These are phyloP conservation scores for Termitomyces sp. DNA, from an alignment of 768 basidiomycete genomes.

Conservation along the genomic window DNA sequence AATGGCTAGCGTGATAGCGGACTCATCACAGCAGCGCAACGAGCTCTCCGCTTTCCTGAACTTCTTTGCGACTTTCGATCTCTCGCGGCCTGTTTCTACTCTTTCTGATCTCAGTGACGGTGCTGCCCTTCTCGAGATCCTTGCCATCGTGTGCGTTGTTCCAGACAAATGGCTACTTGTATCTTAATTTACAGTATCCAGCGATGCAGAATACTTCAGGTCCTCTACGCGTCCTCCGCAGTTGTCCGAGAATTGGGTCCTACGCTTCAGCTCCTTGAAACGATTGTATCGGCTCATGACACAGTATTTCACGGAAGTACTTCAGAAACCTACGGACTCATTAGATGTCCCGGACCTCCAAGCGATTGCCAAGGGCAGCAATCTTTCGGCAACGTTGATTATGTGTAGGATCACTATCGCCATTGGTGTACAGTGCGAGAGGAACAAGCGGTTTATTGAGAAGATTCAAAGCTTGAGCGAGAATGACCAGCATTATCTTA, in stretches of 20 bases:
- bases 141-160: conserved; percentile 64
- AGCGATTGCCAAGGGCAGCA: conserved; percentile 74
- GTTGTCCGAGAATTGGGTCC: conserved; percentile 82
- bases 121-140: conserved; percentile 66
- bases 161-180: not conserved
- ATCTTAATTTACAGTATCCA: conserved; percentile 21
- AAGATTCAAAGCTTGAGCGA: conserved; percentile 84
- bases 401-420: conserved; percentile 82
- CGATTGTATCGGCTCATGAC: conserved; percentile 84
- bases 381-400: conserved; percentile 57
- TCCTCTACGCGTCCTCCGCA: conserved; percentile 56
- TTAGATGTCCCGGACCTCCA: conserved; percentile 88
- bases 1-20: conserved; percentile 24
- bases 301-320: conserved; percentile 80
- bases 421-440: conserved; percentile 84
- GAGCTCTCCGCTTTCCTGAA: conserved; percentile 80
- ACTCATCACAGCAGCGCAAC: conserved; percentile 35
- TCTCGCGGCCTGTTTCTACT: conserved; percentile 56
- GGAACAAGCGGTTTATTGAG: conserved; percentile 84
- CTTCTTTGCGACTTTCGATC: conserved; percentile 72
- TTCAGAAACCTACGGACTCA: conserved; percentile 71
- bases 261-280: conserved; percentile 80
- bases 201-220: conserved; percentile 78
- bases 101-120: conserved; percentile 79
- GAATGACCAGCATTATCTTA: conserved; percentile 80